phyloP scores from a whole-genome alignment of 805 yeast species.

The Pichia insulana region DNA sequence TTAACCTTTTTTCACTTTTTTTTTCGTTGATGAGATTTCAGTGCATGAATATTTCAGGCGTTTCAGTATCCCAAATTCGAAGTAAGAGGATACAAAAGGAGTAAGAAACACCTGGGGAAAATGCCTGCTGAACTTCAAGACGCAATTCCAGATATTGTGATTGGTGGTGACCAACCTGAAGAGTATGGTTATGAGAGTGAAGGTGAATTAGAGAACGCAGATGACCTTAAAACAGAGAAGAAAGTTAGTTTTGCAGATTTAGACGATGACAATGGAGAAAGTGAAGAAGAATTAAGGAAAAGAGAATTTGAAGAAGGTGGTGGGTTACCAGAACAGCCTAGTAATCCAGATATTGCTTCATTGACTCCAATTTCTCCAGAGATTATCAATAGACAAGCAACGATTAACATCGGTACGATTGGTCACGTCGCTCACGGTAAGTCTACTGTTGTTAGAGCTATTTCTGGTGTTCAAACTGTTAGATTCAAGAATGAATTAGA shows the following conservation, averaged over 20 bases:
- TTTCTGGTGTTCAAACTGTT: slow-evolving; percentile 97
- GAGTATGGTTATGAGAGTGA: slow-evolving; percentile 31
- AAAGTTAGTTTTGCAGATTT: slow-evolving; percentile 74
- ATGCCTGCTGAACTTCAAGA: slow-evolving; percentile 80
- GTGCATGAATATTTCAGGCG: neutral
- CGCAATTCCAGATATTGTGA: slow-evolving; percentile 78
- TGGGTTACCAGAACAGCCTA: slow-evolving; percentile 95
- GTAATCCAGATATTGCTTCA: slow-evolving; percentile 69
- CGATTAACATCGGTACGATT: slow-evolving; percentile 96
- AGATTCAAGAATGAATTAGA: slow-evolving; percentile 98
- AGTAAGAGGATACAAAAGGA: neutral
- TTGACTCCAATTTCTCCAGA: slow-evolving; percentile 89
- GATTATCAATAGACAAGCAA: slow-evolving; percentile 97
- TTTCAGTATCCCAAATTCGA: neutral
- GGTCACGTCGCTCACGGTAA: slow-evolving; percentile 99
- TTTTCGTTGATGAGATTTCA: neutral
- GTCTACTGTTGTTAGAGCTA: slow-evolving; percentile 96
- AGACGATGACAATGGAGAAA: slow-evolving; percentile 48
- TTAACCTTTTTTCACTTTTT: slow-evolving; percentile 1
- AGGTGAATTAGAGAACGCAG: slow-evolving; percentile 25
- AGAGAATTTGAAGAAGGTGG: slow-evolving; percentile 96
- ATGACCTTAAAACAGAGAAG: slow-evolving; percentile 44
- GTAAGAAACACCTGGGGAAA: neutral
- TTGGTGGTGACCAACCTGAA: slow-evolving; percentile 40
- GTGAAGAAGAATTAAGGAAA: slow-evolving; percentile 66